Evolutionary conservation across 2,329 filamentous ascomycete genomes (phyloP).

Genomic region (Microthyrium microscopicum): DNA sequence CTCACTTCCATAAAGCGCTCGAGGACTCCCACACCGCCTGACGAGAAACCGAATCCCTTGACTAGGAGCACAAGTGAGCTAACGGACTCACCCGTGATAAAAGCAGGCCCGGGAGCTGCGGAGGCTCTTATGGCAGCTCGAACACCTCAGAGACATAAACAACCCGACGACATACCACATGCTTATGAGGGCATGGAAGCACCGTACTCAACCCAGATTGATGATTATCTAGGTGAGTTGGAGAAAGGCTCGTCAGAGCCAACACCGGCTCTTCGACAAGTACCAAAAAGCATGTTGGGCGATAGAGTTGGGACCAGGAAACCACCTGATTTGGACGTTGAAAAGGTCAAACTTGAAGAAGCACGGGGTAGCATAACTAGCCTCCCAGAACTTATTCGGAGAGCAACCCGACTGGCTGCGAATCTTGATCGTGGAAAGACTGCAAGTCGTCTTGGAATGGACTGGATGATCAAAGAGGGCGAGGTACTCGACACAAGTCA

Average conservation of each 20-base stretch:
- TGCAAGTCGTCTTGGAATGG: constrained; percentile 39
- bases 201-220: too few relatives aligned
- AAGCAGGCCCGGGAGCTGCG: too few relatives aligned
- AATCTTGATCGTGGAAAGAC: constrained; percentile 73
- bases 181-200: too few relatives aligned
- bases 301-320: constrained; percentile 25
- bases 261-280: background rate
- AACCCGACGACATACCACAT: too few relatives aligned
- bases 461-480: constrained; percentile 26
- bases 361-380: constrained; percentile 80
- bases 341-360: constrained; percentile 66
- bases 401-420: constrained; percentile 71
- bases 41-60: too few relatives aligned
- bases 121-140: too few relatives aligned
- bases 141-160: too few relatives aligned
- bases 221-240: too few relatives aligned
- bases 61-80: too few relatives aligned
- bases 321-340: constrained; percentile 65
- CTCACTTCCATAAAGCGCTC: background rate
- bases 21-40: too few relatives aligned
- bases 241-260: background rate
- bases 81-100: too few relatives aligned
- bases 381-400: constrained; percentile 73
- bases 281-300: constrained; percentile 17
- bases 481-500: too few relatives aligned